These are phyloP conservation scores for Tricholoma flavovirens DNA, from an alignment of 768 basidiomycete genomes.

Conservation along the genomic window DNA sequence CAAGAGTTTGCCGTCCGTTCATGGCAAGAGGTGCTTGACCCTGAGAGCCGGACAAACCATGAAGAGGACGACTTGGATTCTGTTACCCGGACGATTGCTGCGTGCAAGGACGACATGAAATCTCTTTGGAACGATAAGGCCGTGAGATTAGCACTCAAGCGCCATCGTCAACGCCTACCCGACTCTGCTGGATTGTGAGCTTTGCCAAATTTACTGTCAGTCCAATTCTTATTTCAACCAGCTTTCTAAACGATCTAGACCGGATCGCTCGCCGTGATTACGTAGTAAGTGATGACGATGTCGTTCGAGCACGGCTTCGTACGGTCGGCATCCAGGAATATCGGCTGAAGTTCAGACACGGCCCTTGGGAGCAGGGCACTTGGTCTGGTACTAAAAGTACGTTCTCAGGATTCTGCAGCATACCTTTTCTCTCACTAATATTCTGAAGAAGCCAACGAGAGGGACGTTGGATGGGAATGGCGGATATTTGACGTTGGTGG, in stretches of 20 bases:
- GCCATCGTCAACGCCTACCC: slow-evolving; percentile 43
- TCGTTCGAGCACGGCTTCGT: slow-evolving; percentile 63
- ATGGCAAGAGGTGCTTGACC: slow-evolving; percentile 41
- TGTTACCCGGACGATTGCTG: slow-evolving; percentile 46
- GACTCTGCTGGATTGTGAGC: slow-evolving; percentile 67
- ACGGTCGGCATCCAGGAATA: slow-evolving; percentile 73
- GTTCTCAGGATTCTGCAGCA: neutral
- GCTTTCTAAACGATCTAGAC: slow-evolving; percentile 64
- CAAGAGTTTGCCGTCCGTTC: slow-evolving; percentile 51
- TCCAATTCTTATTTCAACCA: slow-evolving; percentile 18
- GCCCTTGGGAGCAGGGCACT: slow-evolving; percentile 33
- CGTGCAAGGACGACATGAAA: slow-evolving; percentile 58
- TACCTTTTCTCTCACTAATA: neutral
- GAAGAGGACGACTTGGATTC: slow-evolving; percentile 27
- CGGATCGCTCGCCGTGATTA: slow-evolving; percentile 60
- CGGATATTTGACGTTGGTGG: slow-evolving; percentile 75
- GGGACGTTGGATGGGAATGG: slow-evolving; percentile 50
- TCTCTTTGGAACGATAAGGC: slow-evolving; percentile 57
- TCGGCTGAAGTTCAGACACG: slow-evolving; percentile 39
- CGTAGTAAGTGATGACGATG: slow-evolving; percentile 64
- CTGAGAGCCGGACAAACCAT: slow-evolving; percentile 11
- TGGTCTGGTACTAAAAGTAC: slow-evolving; percentile 31
- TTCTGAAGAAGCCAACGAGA: slow-evolving; percentile 17
- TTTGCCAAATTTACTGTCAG: neutral
- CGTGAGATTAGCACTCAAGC: slow-evolving; percentile 44